These are phyloP conservation scores for Plantago lanceolata DNA, from an alignment of 305 asterid species.

Conservation along the genomic window DNA sequence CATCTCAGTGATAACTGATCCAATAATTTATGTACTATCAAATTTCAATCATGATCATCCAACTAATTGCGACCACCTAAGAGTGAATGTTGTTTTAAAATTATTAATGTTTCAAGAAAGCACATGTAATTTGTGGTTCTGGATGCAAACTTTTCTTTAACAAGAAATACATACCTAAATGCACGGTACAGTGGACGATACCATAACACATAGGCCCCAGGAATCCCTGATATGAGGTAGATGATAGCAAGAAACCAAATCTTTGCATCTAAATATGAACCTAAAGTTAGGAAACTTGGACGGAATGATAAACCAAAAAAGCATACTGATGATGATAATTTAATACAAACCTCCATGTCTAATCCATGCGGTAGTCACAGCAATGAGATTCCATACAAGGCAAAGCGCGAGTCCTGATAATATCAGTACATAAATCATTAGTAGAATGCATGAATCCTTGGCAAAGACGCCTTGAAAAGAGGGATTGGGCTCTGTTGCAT, in stretches of 20 bases:
- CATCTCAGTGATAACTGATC: neutral
- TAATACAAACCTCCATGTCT: slow-evolving; percentile 63
- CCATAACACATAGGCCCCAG: slow-evolving; percentile 92
- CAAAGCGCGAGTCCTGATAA: slow-evolving; percentile 63
- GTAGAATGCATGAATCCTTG: slow-evolving; percentile 1
- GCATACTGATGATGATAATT: neutral
- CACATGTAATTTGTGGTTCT: neutral
- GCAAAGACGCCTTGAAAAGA: slow-evolving; percentile 11
- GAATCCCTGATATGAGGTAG: slow-evolving; percentile 88
- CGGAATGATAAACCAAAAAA: neutral
- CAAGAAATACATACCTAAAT: slow-evolving; percentile 46
- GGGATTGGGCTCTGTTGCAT: slow-evolving; percentile 14
- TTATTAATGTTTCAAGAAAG: neutral
- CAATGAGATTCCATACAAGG: slow-evolving; percentile 78
- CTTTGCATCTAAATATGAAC: slow-evolving; percentile 39
- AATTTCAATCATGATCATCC: neutral
- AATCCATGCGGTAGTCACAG: slow-evolving; percentile 89
- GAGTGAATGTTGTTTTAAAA: too few species aligned
- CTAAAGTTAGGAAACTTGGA: slow-evolving; percentile 23
- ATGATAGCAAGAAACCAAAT: slow-evolving; percentile 95
- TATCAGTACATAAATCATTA: slow-evolving; percentile 26
- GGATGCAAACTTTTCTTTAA: too few species aligned
- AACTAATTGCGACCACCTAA: neutral
- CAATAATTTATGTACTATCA: neutral
- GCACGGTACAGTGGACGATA: slow-evolving; percentile 95